These are phyloP conservation scores for Hypoxylon intermedium DNA, from an alignment of 495 filamentous ascomycete species.

Conservation along the genomic window DNA sequence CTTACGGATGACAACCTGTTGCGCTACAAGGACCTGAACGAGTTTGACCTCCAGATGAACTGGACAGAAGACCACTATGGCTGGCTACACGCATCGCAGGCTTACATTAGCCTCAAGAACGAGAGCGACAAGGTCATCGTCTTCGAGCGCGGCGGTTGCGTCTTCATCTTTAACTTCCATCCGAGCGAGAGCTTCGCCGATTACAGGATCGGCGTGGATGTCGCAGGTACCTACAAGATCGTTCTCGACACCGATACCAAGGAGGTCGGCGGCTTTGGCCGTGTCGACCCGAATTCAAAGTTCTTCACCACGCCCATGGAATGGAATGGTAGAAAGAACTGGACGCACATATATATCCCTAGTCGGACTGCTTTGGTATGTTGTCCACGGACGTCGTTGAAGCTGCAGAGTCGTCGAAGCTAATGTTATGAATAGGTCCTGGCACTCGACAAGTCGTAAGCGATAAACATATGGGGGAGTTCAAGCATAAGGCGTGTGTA, in stretches of 20 bases:
- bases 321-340: conserved; percentile 91
- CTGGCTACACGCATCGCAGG: conserved; percentile 88
- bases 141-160: conserved; percentile 87
- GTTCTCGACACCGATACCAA: conserved; percentile 82
- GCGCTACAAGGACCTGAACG: conserved; percentile 90
- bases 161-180: conserved; percentile 98
- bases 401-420: not conserved
- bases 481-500: not conserved
- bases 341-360: conserved; percentile 90
- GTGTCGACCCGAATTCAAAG: conserved; percentile 76
- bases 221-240: conserved; percentile 83
- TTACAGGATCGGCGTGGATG: conserved; percentile 88
- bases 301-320: conserved; percentile 89
- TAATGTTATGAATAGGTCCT: conserved; percentile 33
- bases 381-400: conserved; percentile 3
- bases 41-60: conserved; percentile 95
- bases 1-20: conserved; percentile 84
- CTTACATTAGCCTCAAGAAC: conserved; percentile 92
- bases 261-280: conserved; percentile 79
- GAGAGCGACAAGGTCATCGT: conserved; percentile 94
- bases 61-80: conserved; percentile 83
- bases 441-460: conserved; percentile 25
- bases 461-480: not conserved
- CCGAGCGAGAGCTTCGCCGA: conserved; percentile 86
- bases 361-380: conserved; percentile 85